phyloP scores from a whole-genome alignment of 768 basidiomycete genomes.

The Melanogaster broomeanus region DNA sequence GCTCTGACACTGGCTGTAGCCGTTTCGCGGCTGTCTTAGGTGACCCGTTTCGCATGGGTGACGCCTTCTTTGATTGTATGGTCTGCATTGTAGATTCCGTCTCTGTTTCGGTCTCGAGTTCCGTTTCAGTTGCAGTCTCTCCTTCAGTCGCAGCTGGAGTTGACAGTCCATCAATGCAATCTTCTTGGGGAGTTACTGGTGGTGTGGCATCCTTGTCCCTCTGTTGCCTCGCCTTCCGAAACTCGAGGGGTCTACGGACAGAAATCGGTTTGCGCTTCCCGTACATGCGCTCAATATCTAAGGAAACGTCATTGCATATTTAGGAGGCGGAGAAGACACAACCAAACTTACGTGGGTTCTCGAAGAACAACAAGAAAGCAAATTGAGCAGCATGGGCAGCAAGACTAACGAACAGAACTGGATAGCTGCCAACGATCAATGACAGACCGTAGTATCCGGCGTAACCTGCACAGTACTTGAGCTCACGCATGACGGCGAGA shows the following conservation, averaged over 20 bases:
- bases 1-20: constrained; percentile 56
- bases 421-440: constrained; percentile 84
- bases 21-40: neutral
- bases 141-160: constrained; percentile 73
- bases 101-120: constrained; percentile 64
- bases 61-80: constrained; percentile 4
- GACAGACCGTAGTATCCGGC: constrained; percentile 98
- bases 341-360: constrained; percentile 84
- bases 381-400: constrained; percentile 95
- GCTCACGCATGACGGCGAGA: neutral
- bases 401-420: constrained; percentile 91
- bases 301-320: neutral
- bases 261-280: constrained; percentile 91
- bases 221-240: constrained; percentile 11
- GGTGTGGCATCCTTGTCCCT: constrained; percentile 12
- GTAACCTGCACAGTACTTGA: constrained; percentile 55
- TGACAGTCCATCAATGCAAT: constrained; percentile 36
- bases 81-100: constrained; percentile 37
- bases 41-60: constrained; percentile 3
- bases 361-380: constrained; percentile 92
- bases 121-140: constrained; percentile 73
- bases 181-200: constrained; percentile 15
- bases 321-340: neutral
- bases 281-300: constrained; percentile 93
- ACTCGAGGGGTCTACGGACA: constrained; percentile 65